Conservation (phyloP, 768 basidiomycete species). For the Suillus lakei region DNA sequence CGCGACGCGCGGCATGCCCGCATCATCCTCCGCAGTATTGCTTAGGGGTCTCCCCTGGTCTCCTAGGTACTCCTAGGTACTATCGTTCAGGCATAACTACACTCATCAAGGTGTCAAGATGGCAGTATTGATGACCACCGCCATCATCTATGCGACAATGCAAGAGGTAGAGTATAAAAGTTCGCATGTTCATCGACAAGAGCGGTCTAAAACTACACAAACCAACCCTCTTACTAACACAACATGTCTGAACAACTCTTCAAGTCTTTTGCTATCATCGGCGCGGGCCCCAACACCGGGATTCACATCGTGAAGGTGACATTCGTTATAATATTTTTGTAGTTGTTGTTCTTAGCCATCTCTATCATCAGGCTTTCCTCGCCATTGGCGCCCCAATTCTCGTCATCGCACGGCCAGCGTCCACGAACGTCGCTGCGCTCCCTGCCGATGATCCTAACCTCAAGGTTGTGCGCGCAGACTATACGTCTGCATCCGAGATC, state of each 20-base stretch:
- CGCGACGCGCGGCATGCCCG: neutral
- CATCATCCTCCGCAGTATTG: neutral
- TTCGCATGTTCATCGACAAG: neutral
- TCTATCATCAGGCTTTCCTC: slow-evolving; percentile 14
- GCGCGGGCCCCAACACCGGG: slow-evolving; percentile 9
- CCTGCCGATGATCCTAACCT: slow-evolving; percentile 13
- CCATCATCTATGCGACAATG: neutral
- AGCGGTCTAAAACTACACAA: slow-evolving; percentile 11
- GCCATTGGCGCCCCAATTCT: slow-evolving; percentile 11
- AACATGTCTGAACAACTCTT: slow-evolving; percentile 12
- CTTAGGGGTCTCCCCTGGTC: neutral
- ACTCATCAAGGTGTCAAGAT: too few species aligned
- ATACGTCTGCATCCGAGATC: slow-evolving; percentile 11
- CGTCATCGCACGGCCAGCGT: slow-evolving; percentile 13
- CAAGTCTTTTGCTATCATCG: slow-evolving; percentile 15
- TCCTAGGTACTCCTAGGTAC: neutral
- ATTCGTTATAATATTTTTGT: neutral
- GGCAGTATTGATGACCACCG: neutral
- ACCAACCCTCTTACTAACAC: slow-evolving; percentile 32
- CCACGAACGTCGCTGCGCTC: slow-evolving; percentile 14
- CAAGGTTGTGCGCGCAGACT: slow-evolving; percentile 8
- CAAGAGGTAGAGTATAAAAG: neutral
- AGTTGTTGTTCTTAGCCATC: neutral
- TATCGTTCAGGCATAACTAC: neutral
- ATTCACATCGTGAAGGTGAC: slow-evolving; percentile 15